Percentiles rank a stretch among this genome's conserved stretches.
Conservation (phyloP, 169 alveolate species). For the Plasmodium gaboni region DNA sequence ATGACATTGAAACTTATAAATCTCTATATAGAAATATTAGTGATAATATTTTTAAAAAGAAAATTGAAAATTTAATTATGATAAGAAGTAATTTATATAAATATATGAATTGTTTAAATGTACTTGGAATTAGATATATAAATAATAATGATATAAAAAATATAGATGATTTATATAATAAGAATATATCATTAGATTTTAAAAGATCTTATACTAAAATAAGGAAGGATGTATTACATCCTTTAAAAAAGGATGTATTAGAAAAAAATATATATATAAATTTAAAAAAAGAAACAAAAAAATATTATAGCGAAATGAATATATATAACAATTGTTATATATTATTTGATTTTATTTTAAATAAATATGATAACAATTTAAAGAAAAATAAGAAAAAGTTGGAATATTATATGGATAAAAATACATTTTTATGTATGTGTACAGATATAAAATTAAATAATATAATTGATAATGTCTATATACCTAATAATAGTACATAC, state of each 20-base stretch:
- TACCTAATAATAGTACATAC: slow-evolving; percentile 29
- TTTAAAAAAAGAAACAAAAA: slow-evolving; percentile 76
- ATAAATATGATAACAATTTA: slow-evolving; percentile 65
- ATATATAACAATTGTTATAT: slow-evolving; percentile 70
- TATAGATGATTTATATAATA: slow-evolving; percentile 28
- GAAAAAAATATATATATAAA: slow-evolving; percentile 71
- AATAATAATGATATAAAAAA: slow-evolving; percentile 75
- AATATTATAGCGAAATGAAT: slow-evolving; percentile 68
- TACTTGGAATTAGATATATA: slow-evolving; percentile 61
- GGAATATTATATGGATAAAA: slow-evolving; percentile 73
- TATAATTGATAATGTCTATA: slow-evolving; percentile 58
- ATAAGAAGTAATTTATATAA: slow-evolving; percentile 64
- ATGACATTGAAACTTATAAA: slow-evolving; percentile 58
- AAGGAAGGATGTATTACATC: slow-evolving; percentile 74
- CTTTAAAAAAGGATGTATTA: slow-evolving; percentile 68
- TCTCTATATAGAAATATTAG: slow-evolving; percentile 54
- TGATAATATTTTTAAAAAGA: slow-evolving; percentile 72
- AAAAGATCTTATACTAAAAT: slow-evolving; percentile 67
- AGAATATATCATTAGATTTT: slow-evolving; percentile 42
- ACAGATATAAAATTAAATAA: slow-evolving; percentile 75
- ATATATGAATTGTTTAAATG: slow-evolving; percentile 77
- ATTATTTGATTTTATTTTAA: slow-evolving; percentile 66
- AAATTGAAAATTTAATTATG: slow-evolving; percentile 74
- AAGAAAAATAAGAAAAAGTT: slow-evolving; percentile 69
- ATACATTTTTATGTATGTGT: slow-evolving; percentile 77